Base-by-base conservation (phyloP, 352 stramenopile genomes). In the Globisporangium rhizosaccharum region DNA sequence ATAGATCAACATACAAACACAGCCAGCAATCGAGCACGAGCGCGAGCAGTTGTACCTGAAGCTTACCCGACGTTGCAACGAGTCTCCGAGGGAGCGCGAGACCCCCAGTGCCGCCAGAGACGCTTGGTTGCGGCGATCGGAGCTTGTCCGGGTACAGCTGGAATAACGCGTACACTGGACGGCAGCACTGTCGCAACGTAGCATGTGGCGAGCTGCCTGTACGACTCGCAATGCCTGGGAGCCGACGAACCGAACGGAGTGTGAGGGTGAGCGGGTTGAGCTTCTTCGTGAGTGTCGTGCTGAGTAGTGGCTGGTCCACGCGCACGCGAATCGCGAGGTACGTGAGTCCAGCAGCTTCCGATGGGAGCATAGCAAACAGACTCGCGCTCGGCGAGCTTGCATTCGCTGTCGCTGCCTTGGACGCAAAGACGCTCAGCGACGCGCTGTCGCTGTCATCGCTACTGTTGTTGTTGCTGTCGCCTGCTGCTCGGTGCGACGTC, bases 181-280 rank as follows among this genome's bases (percentile, higher is more conserved):
- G 68, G 51, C 85, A 94, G 33, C 72, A 68, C 12, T 68, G 61
- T 0, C 56, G 54, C 23, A 90, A 67, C 17, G 71, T 51, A 0
- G 54, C 53, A 52, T 91, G 80, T 0, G 80, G 68, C 18, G 67
- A 73, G 11, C 57, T 53, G n/a, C 56, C 51, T 47, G 68, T 57
- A 58, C 8, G 28, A 63, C 37, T 42, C 15, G 63, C 44, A 23
- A 84, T 60, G 20, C 82, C 82, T n/a, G 85, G 85, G 1, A 94
- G 64, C 9, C 62, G 67, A 6, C 68, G 71, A 26, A 63, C 70
- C 0, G 70, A 68, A 45, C 60, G 61, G 11, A 94, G 51, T 0
- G 79, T 76, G 47, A 94, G 56, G 1, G 73, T 89, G 49, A 94
- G 65, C 0, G 85, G 82, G 28, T 92, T 94, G 28, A 92, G 61